These are phyloP conservation scores for Colletotrichum echinochloae DNA, from an alignment of 2,329 filamentous ascomycete species.

Conservation along the genomic window DNA sequence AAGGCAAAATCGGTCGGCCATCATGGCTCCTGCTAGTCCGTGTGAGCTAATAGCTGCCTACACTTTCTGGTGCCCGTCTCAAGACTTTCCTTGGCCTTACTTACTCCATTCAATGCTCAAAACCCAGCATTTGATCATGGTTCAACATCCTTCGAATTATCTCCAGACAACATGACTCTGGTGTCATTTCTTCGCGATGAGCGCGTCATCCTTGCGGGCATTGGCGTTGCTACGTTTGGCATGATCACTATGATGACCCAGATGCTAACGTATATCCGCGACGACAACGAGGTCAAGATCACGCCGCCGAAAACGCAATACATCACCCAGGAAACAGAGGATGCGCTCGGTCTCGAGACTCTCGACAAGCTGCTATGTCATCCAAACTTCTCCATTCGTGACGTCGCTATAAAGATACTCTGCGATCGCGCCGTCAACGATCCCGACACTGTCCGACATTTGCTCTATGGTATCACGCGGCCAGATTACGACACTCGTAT, in stretches of 20 bases:
- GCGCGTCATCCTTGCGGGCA: slow-evolving; percentile 63
- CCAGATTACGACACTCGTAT: slow-evolving; percentile 70
- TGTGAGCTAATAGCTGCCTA: not conserved
- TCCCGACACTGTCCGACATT: slow-evolving; percentile 57
- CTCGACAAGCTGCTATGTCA: slow-evolving; percentile 76
- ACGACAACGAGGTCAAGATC: slow-evolving; percentile 75
- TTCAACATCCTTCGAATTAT: not conserved
- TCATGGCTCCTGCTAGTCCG: not conserved
- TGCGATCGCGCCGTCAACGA: slow-evolving; percentile 71
- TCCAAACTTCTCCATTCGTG: slow-evolving; percentile 78
- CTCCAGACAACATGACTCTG: slow-evolving; percentile 41
- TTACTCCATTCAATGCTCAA: not conserved
- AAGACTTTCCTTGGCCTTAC: not conserved
- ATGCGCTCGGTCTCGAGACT: slow-evolving; percentile 74
- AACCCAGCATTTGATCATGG: slow-evolving; percentile 2
- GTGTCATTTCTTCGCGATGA: slow-evolving; percentile 60
- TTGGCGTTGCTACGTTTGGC: slow-evolving; percentile 69
- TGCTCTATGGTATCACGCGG: slow-evolving; percentile 70
- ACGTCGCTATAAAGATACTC: slow-evolving; percentile 72
- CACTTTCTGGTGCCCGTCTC: no score
- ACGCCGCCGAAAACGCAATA: slow-evolving; percentile 75
- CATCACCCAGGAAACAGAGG: slow-evolving; percentile 81
- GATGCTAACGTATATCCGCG: slow-evolving; percentile 69
- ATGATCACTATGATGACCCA: slow-evolving; percentile 68
- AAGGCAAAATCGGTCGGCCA: slow-evolving; percentile 40